Evolutionary conservation across 257 asterid species (phyloP), one percentile per base, ranked within the genome.

Genomic region (Paraleonurus japonicus): DNA sequence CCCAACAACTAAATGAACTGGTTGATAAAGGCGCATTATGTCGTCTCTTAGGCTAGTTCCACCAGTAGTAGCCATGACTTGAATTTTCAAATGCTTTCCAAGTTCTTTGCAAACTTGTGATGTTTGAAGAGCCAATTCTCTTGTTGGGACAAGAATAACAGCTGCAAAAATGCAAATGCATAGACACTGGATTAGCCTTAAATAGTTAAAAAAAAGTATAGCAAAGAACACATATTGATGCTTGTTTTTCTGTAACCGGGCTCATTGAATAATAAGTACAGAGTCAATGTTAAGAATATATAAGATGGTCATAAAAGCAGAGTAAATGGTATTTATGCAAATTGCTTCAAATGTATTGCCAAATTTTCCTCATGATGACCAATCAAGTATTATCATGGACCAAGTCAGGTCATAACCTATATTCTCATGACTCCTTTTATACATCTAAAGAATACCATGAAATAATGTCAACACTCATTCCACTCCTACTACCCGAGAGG

Each of bases 1-100:
- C 65, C 97, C 97, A 73, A 91, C 97, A 70, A 91, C 90, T 69
- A 91, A 84, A 82, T 91, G 97, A 80, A 91, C 97, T 19, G 97
- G 97, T 76, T 91, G 96, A 75, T 89, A 89, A 22, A 91, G 86
- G 16, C 97, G 95, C 96, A 90, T 90, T 69, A 90, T 90, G 81
- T 90, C 97, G 69, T 90, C 97, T 69, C 85, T 89, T 75, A 91
- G 74, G 87, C 97, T 91, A 66, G 97, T 91, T 71, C 97, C 97
- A 67, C 97, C 97, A 6, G 96, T 89, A 50, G 92, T 85, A 65
- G 89, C 96, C 97, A 91, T 91, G 63, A 89, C 92, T 74, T 86
- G 85, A 80, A 91, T 84, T 19, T 87, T 71, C 48, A 91, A 78
- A 81, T 91, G 89, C 82, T 90, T 90, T 74, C 90, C 97, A 16